Conservation (phyloP, 2,329 filamentous ascomycete genomes). For the Rhinocladiella similis region DNA sequence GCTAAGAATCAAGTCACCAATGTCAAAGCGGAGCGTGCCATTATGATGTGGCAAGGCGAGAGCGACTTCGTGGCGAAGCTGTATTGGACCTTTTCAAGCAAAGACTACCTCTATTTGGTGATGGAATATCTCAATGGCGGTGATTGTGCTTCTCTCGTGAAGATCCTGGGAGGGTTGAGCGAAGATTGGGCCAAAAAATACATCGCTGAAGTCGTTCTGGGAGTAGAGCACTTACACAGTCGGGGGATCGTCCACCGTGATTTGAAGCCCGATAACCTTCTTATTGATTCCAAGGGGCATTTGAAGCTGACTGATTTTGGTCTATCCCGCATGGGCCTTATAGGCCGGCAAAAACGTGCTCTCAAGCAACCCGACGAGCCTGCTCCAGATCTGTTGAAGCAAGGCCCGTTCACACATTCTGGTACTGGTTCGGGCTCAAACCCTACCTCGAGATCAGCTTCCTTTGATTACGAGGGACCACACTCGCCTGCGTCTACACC, state of each 20-base stretch:
- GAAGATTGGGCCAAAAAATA: slow-evolving; percentile 99
- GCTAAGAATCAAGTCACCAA: slow-evolving; percentile 99
- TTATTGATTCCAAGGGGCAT: slow-evolving; percentile 96
- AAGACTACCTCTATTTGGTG: slow-evolving; percentile 96
- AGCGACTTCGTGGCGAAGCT: slow-evolving; percentile 98
- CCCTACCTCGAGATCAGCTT: slow-evolving; percentile 87
- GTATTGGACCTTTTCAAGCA: slow-evolving; percentile 99
- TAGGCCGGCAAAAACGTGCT: slow-evolving; percentile 93
- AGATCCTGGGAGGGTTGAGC: slow-evolving; percentile 83
- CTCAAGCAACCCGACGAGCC: slow-evolving; percentile 75
- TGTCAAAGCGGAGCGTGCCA: slow-evolving; percentile 92
- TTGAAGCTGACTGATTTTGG: slow-evolving; percentile 97
- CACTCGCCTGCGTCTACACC: slow-evolving; percentile 84
- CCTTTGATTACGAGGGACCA: slow-evolving; percentile 77
- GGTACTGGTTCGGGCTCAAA: slow-evolving; percentile 79
- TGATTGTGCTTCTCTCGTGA: slow-evolving; percentile 94
- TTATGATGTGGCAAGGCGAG: slow-evolving; percentile 99
- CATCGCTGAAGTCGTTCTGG: slow-evolving; percentile 91
- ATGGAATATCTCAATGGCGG: slow-evolving; percentile 99
- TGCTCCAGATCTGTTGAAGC: slow-evolving; percentile 89
- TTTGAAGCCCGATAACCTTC: slow-evolving; percentile 91
- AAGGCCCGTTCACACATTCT: slow-evolving; percentile 78
- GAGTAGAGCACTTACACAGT: slow-evolving; percentile 92
- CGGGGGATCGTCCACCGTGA: slow-evolving; percentile 96
- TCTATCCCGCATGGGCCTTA: slow-evolving; percentile 92